Evolutionary conservation across 2,329 filamentous ascomycete species (phyloP).

Genomic region (Apiospora pterosperma): DNA sequence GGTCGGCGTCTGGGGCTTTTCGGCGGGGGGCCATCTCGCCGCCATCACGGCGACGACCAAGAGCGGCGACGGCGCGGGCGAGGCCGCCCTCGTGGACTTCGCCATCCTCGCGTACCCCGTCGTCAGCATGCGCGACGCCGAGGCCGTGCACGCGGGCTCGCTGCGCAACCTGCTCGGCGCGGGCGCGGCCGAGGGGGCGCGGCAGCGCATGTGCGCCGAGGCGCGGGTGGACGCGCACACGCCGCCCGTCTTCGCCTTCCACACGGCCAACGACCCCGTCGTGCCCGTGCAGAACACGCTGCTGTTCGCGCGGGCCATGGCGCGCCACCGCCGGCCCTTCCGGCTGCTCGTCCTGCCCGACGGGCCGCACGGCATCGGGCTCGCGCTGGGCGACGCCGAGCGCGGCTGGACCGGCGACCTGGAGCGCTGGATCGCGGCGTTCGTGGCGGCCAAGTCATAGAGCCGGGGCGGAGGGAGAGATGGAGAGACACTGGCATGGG

Average conservation of each 20-base stretch:
- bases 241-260: constrained; percentile 33
- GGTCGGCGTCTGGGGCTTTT: constrained; percentile 22
- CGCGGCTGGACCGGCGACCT: constrained; percentile 24
- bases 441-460: not conserved
- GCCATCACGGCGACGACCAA: constrained; percentile 16
- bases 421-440: constrained; percentile 22
- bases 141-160: constrained; percentile 14
- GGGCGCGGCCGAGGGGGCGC: constrained; percentile 8
- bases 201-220: constrained; percentile 19
- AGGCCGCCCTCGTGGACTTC: constrained; percentile 15
- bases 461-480: not conserved
- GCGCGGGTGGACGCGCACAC: constrained; percentile 18
- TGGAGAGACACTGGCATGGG: too few species aligned
- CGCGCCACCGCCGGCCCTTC: constrained; percentile 16
- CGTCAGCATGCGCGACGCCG: constrained; percentile 16
- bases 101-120: constrained; percentile 23
- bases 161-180: constrained; percentile 18
- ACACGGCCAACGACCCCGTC: constrained; percentile 23
- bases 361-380: constrained; percentile 23
- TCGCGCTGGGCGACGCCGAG: constrained; percentile 20
- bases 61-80: not conserved
- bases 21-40: constrained; percentile 21
- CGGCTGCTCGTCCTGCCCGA: constrained; percentile 24
- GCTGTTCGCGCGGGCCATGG: constrained; percentile 22
- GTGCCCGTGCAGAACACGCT: constrained; percentile 26